Evolutionary conservation across 371 early-diverging fungal species (phyloP), one percentile per base, ranked within the genome.

Genomic region (Haplosporangium sp.): DNA sequence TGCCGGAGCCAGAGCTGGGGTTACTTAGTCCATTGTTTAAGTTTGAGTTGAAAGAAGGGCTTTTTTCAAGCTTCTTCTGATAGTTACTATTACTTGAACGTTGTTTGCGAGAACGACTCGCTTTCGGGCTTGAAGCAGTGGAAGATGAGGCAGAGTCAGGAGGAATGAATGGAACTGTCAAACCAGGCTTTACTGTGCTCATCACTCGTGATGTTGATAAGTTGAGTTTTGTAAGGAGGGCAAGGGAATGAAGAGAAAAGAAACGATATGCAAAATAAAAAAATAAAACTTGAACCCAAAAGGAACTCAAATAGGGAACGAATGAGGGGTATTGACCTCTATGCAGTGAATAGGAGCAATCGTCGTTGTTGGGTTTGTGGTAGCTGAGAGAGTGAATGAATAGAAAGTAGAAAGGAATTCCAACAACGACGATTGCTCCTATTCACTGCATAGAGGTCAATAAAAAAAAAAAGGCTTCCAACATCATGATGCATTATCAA

Each of bases 121-220:
- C 34, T 61, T 67, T 73, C 19, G 48, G 59, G 20, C 19, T 55
- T 55, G 34, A 55, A 17, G 55, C 50, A n/a, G 68, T 40, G 17
- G 68, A 67, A 38, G 68, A 35, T 6, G 74, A 59, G 45, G 65
- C n/a, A 10, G 76, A 61, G 76, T 77, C 77, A 53, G 74, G 65
- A 67, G 79, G 71, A 42, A 63, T 74, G 79, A 63, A 79, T 67
- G 79, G 74, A 67, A 70, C 71, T 63, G 71, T 60, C 74, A 79
- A 79, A 63, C 79, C 71, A 66, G 79, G 71, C 74, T 79, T 79
- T 79, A 73, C 74, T 74, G 79, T 79, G 79, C 79, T 79, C 79
- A 79, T 79, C 74, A 79, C 79, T 77, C 72, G 69, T 57, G 66
- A 61, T 40, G 47, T 58, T 60, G 37, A 60, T n/a, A 63, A 47